Base-by-base conservation (phyloP, 2,329 filamentous ascomycete genomes). In the Hypoxylon sp. region DNA sequence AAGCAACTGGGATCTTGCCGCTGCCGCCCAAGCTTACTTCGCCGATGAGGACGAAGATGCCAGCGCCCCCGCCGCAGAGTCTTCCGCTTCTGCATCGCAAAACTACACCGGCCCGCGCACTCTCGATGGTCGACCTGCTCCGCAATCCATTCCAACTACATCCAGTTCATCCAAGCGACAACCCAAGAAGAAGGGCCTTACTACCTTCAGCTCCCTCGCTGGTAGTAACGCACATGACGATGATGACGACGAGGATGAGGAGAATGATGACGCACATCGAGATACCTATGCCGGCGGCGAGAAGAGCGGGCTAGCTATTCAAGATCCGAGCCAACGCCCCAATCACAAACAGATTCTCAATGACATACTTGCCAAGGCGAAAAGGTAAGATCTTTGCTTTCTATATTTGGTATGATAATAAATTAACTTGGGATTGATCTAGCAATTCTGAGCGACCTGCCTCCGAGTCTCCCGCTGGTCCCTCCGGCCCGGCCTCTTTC, bases 221-320 rank as follows among this genome's bases (percentile, higher is more conserved):
- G 62, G 78, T 13, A 75, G 72, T 26, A 73, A 80, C 57, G 76
- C 72, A 11, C 75, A 83, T 36, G 77, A 81, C 38, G 78, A 80
- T 19, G 76, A 82, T 12, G 81, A 84, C 41, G 81, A 87, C n/a
- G 75, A 79, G 5, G 74, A 79, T 16, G 76, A 79, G 1, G 75
- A 79, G 2, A 74, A 80, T 1, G 78, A 86, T 1, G 81, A 86
- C 19, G 76, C 82, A 25, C 79, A 84, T 5, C 75, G 84, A 55
- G 89, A 94, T 65, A 75, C 92, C 57, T 94, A 92, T 70, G 87
- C 90, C 13, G 90, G 90, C 41, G 90, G 90, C 23, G 90, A 93
- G 73, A 94, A 94, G 78, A 93, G 89, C 20, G 86, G 83, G 0
- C 70, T 88, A 34, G 86, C 85, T 15, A 81, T 88, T 16, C 84